phyloP scores from a whole-genome alignment of 306 rosid species.

The Trichosanthes truncata region DNA sequence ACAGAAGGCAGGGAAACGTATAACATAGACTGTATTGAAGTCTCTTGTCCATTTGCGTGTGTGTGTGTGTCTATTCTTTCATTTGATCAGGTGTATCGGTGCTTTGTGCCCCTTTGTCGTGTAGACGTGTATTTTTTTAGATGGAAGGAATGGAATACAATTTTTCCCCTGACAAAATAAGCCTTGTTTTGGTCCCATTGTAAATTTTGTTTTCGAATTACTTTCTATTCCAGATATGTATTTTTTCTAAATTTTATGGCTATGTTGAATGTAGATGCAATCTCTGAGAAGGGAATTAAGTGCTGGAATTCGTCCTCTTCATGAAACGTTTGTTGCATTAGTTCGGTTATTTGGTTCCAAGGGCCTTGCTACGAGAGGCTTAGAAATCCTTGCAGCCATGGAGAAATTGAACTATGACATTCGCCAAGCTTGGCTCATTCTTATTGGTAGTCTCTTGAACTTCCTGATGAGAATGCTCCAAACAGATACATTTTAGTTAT shows the following conservation, averaged over 20 bases:
- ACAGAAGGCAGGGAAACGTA: not conserved
- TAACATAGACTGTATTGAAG: not conserved
- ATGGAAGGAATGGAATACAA: not conserved
- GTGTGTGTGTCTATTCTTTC: not conserved
- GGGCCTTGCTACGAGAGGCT: constrained; percentile 52
- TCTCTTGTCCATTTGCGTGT: not conserved
- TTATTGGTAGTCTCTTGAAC: constrained; percentile 38
- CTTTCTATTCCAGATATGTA: not conserved
- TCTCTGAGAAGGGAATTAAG: constrained; percentile 70
- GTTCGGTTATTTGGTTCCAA: constrained; percentile 64
- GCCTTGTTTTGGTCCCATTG: not conserved
- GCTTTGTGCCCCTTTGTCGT: not conserved
- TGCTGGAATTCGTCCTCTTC: constrained; percentile 86
- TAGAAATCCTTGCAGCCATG: constrained; percentile 83
- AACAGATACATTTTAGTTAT: not conserved
- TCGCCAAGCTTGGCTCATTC: constrained; percentile 80
- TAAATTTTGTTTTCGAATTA: not conserved
- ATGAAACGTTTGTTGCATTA: constrained; percentile 71
- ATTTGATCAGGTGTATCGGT: not conserved
- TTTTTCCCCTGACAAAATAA: not conserved
- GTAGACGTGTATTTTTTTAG: not conserved
- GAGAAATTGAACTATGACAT: constrained; percentile 67
- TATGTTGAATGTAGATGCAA: constrained; percentile 45
- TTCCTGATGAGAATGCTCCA: not conserved
- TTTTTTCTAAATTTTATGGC: constrained; percentile 1